A percentile compares a stretch with the other conserved stretches of the same genome.
phyloP scores from a whole-genome alignment of 129 eudicot species.

The Pulicaria dysenterica region DNA sequence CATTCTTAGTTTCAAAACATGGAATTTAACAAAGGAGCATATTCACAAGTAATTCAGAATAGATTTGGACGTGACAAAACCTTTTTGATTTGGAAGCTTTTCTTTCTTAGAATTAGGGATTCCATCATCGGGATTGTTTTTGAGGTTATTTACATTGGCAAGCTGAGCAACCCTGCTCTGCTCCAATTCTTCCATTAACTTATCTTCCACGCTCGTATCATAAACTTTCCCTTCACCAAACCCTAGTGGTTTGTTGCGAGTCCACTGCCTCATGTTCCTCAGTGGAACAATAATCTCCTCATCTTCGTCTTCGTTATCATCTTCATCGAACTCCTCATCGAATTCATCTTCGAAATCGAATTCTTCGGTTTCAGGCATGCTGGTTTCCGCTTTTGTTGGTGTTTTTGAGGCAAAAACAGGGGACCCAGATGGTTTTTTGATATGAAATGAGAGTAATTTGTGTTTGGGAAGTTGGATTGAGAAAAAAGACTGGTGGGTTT shows the following conservation, averaged over 20 bases:
- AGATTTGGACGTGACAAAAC: slow-evolving; percentile 23
- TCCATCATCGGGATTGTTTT: slow-evolving; percentile 42
- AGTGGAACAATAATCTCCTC: slow-evolving; percentile 59
- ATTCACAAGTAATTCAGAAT: background rate
- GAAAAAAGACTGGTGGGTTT: slow-evolving; percentile 33
- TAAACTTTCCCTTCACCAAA: slow-evolving; percentile 91
- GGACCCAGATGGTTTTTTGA: slow-evolving; percentile 36
- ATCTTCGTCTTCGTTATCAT: slow-evolving; percentile 41
- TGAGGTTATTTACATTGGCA: slow-evolving; percentile 73
- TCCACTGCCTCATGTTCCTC: slow-evolving; percentile 63
- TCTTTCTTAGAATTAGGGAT: slow-evolving; percentile 43
- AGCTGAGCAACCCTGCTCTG: slow-evolving; percentile 78
- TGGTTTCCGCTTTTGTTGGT: slow-evolving; percentile 19
- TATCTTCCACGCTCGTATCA: slow-evolving; percentile 86
- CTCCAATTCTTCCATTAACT: slow-evolving; percentile 73
- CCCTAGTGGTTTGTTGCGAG: slow-evolving; percentile 64
- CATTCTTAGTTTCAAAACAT: background rate
- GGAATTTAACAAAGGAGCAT: background rate
- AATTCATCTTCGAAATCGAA: slow-evolving; percentile 47
- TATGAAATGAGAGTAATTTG: slow-evolving; percentile 27
- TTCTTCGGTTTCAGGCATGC: slow-evolving; percentile 26
- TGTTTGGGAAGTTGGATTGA: slow-evolving; percentile 31
- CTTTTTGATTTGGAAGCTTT: slow-evolving; percentile 44
- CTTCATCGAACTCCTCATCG: slow-evolving; percentile 41
- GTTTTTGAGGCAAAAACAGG: slow-evolving; percentile 48